A percentile compares a stretch with the other conserved stretches of the same genome.
phyloP scores from a whole-genome alignment of 441 rosid species.

The Populus hybrid region DNA sequence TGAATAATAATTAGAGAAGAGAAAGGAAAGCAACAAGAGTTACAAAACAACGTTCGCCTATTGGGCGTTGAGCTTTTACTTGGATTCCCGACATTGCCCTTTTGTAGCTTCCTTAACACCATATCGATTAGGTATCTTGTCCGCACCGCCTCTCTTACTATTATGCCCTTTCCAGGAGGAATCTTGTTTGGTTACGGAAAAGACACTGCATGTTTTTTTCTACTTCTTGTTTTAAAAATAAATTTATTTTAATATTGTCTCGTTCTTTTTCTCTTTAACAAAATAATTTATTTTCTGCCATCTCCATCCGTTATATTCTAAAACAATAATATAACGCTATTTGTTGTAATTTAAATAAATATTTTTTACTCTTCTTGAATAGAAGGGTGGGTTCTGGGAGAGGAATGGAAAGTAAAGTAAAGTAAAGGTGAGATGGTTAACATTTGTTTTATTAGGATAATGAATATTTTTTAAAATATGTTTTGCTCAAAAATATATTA shows the following conservation, averaged over 20 bases:
- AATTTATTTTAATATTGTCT: too few relatives aligned
- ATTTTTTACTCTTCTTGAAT: too few relatives aligned
- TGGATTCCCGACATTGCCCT: slow-evolving; percentile 19
- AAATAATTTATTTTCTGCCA: neutral
- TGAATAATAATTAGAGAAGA: neutral
- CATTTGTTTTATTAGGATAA: too few relatives aligned
- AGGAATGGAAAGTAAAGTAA: too few relatives aligned
- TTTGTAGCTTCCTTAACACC: neutral
- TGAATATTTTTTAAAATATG: too few relatives aligned
- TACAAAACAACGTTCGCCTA: neutral
- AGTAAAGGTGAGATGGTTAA: too few relatives aligned
- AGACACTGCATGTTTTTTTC: neutral
- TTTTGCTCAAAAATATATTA: too few relatives aligned
- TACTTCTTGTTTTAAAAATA: neutral
- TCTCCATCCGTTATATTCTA: neutral
- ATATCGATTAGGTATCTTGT: neutral
- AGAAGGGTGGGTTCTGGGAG: neutral
- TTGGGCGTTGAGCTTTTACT: neutral
- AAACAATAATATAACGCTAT: neutral
- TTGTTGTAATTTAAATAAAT: too few relatives aligned
- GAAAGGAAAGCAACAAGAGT: neutral
- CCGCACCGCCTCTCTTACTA: neutral
- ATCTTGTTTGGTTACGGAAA: neutral
- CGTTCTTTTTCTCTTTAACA: neutral
- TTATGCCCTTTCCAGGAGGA: slow-evolving; percentile 3